Evolutionary conservation across 768 basidiomycete genomes (phyloP).

Genomic region (Boletus subcaerulescens): DNA sequence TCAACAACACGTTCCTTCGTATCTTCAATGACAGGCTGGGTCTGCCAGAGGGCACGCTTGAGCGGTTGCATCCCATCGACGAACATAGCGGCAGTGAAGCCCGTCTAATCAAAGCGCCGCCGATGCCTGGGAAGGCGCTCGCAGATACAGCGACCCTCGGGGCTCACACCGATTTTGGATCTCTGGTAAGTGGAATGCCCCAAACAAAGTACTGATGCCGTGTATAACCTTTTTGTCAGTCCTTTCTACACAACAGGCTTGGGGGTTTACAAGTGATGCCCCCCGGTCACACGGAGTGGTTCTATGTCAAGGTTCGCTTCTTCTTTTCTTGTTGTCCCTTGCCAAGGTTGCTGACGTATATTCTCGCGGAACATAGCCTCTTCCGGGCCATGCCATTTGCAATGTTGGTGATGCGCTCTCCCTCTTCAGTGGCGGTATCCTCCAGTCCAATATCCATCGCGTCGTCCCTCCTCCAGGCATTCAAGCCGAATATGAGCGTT

Average conservation of each 20-base stretch:
- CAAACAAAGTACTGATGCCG: no score
- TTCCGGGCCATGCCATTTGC: slow-evolving; percentile 57
- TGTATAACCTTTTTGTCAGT: slow-evolving; percentile 32
- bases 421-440: slow-evolving; percentile 60
- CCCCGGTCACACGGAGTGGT: slow-evolving; percentile 61
- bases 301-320: slow-evolving; percentile 54
- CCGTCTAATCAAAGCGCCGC: slow-evolving; percentile 51
- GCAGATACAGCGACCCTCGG: slow-evolving; percentile 48
- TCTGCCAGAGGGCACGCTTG: slow-evolving; percentile 48
- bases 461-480: slow-evolving; percentile 60
- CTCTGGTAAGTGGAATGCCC: slow-evolving; percentile 42
- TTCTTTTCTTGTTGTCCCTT: not conserved
- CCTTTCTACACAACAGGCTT: slow-evolving; percentile 66
- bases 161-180: slow-evolving; percentile 73
- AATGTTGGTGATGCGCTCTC: slow-evolving; percentile 62
- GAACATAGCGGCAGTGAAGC: slow-evolving; percentile 58
- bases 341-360: slow-evolving; percentile 42
- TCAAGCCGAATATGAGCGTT: slow-evolving; percentile 52
- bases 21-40: slow-evolving; percentile 58
- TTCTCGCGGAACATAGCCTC: slow-evolving; percentile 33
- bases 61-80: slow-evolving; percentile 39
- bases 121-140: slow-evolving; percentile 24
- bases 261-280: slow-evolving; percentile 70
- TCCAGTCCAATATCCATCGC: slow-evolving; percentile 62
- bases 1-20: slow-evolving; percentile 51